Evolutionary conservation across 2,329 filamentous ascomycete species (phyloP), one percentile per base, ranked within the genome.

Genomic region (Microthyrium microscopicum): DNA sequence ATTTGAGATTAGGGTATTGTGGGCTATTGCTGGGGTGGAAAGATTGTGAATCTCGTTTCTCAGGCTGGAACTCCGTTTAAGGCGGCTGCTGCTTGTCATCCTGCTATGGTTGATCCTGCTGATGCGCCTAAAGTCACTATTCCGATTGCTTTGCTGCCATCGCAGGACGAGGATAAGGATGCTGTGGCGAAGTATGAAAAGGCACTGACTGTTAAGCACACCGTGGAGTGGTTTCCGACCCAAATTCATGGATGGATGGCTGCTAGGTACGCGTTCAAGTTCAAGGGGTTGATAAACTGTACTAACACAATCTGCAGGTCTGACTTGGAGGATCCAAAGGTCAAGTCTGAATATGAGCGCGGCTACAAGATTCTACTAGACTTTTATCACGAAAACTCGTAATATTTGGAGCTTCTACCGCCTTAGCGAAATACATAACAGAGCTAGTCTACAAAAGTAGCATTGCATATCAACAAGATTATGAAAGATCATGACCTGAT

Each of bases 21-120:
- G 18, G 70, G 70, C 11, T 72, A 58, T 59, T 75, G 70, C 59
- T 73, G 67, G 66, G 65, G 65, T 28, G 62, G 60, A 15, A 61
- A 60, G 49, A 69, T 73, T 41, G 61, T 67, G 30, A 65, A 65
- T 36, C 54, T 72, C 20, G 54, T 60, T n/a, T 60, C 62, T 4
- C 56, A 61, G 34, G 44, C 61, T 36, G 61, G 58, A 27, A 67
- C 65, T 16, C 49, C 50, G 11, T 73, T 73, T 58, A 71, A 69
- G 52, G 66, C 61, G 12, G 68, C 62, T 3, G 69, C 60, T 7
- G 56, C 66, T 18, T 61, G 56, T 41, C 69, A 73, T 46, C 70
- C 70, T 5, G 69, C 68, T 19, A 71, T 73, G 68, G 59, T 73
- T 9, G 68, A 70, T 32, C 61, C 61, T 11, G 59, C 64, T 19